Evolutionary conservation across 2,329 filamentous ascomycete species (phyloP).

Genomic region (Talaromyces marneffei): DNA sequence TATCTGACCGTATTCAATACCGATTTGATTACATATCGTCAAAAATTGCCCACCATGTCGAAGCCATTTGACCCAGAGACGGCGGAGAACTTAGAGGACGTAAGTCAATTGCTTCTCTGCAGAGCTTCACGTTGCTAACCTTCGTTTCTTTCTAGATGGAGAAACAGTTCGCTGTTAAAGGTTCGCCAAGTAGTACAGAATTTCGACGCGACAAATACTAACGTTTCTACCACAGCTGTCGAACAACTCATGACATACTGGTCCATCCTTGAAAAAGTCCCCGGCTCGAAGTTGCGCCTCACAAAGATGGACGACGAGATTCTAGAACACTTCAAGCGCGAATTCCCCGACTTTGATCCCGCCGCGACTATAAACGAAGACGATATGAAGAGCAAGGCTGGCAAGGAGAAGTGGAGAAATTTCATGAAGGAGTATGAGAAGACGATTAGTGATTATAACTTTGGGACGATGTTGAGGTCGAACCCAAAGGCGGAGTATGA

Average conservation of each 20-base stretch:
- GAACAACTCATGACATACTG: constrained; percentile 98
- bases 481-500: constrained; percentile 79
- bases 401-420: constrained; percentile 90
- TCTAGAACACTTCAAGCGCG: constrained; percentile 74
- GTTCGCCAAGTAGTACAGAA: constrained; percentile 39
- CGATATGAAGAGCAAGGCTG: constrained; percentile 93
- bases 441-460: constrained; percentile 95
- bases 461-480: constrained; percentile 83
- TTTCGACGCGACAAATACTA: constrained; percentile 2
- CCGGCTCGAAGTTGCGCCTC: constrained; percentile 79
- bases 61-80: constrained; percentile 52
- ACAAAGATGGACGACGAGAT: constrained; percentile 96
- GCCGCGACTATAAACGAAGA: constrained; percentile 77
- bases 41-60: constrained; percentile 23
- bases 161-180: constrained; percentile 98
- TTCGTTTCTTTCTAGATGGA: constrained; percentile 65
- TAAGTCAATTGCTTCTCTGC: constrained; percentile 35
- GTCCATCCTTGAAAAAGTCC: constrained; percentile 85
- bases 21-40: background rate
- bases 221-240: constrained; percentile 55
- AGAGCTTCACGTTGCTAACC: background rate
- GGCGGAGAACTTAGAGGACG: constrained; percentile 65
- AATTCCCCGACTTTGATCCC: constrained; percentile 91
- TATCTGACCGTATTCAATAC: background rate
- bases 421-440: constrained; percentile 95